Evolutionary conservation across 768 basidiomycete species (phyloP), one percentile per base, ranked within the genome.

Genomic region (Heimioporus sp.): DNA sequence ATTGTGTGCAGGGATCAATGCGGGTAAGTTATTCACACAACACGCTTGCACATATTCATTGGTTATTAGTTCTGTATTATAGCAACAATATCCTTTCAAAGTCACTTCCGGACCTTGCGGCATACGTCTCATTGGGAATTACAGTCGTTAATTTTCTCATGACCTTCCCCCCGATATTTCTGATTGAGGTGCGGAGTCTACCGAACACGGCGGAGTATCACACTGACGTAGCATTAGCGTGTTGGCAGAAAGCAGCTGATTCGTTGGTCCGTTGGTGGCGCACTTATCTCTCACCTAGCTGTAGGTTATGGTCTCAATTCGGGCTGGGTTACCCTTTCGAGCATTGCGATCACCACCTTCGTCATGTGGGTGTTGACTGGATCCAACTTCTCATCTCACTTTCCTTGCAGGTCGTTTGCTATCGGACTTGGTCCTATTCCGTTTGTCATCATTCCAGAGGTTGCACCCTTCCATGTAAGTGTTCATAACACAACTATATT

Each of bases 361-460:
- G 84, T 95, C 35, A 90, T 85, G 91, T 89, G 63, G 45, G 82
- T 75, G 40, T 28, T 6, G 20, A 32, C 6, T 28, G 52, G 43
- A 46, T 43, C 11, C 39, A 4, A 13, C 12, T 46, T 51, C 38
- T 46, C 30, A 5, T 35, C 39, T 51, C 51, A 35, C 34, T 7
- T 36, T 34, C 43, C 52, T 35, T 44, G 43, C 52, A 90, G 90
- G 70, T 88, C 90, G 1, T 98, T 95, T 68, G 90, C 94, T 2
- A 71, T 88, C 32, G 96, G 95, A 2, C 77, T 98, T 16, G 96
- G 96, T 1, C 94, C 96, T 2, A 73, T 98, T 32, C 95, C 96
- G 0, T 98, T 94, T 64, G 83, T 98, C 36, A 85, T 98, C 68
- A 85, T 96, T 31, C 85, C 93, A 15, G 94, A 98, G 64, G 83